Conservation (phyloP, 257 asterid species). For the Solanum medicagineum region DNA sequence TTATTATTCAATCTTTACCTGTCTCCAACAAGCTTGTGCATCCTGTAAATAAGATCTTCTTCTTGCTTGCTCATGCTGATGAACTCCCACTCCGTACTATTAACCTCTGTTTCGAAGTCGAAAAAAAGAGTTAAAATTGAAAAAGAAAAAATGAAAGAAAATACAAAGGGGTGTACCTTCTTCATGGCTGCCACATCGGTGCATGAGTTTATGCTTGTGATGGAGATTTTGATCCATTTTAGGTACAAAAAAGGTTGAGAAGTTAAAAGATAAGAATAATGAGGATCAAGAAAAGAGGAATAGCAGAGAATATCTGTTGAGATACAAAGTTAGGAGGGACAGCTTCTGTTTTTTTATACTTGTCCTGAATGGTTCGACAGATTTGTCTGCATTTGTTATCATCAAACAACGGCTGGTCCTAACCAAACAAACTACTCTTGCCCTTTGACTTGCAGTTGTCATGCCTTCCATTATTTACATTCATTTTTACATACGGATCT, state of each 20-base stretch:
- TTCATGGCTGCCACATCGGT: background rate
- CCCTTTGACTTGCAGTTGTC: slow-evolving; percentile 12
- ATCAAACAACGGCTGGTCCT: slow-evolving; percentile 5
- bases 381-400: slow-evolving; percentile 3
- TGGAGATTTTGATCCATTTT: background rate
- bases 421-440: background rate
- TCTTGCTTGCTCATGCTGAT: slow-evolving; percentile 47
- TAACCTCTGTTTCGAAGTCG: slow-evolving; percentile 20
- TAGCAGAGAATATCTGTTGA: background rate
- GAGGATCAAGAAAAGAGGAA: background rate
- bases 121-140: background rate
- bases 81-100: slow-evolving; percentile 31
- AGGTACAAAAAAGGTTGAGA: background rate
- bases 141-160: background rate
- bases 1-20: slow-evolving; percentile 10
- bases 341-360: slow-evolving; percentile 1
- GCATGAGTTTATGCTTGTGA: background rate
- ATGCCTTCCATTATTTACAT: background rate
- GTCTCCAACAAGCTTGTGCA: slow-evolving; percentile 70
- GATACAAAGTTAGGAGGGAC: background rate
- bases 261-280: background rate
- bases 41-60: slow-evolving; percentile 51
- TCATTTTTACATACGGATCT: background rate
- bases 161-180: background rate
- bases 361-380: background rate